Conservation (phyloP, 495 filamentous ascomycete species). For the Antarctomyces pellizariae region DNA sequence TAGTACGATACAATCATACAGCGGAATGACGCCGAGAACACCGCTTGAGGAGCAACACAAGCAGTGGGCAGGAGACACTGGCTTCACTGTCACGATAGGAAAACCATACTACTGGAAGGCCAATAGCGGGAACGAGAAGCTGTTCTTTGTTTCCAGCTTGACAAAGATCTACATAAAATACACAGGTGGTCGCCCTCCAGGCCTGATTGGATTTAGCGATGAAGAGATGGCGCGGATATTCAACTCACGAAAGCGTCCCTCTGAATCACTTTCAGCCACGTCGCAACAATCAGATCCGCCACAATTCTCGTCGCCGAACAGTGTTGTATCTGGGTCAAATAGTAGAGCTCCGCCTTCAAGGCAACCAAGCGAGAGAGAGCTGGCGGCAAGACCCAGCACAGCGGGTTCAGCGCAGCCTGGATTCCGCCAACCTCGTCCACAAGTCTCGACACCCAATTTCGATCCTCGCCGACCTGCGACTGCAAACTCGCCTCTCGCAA, state of each 20-base stretch:
- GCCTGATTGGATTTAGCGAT: slow-evolving; percentile 58
- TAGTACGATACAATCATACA: slow-evolving; percentile 53
- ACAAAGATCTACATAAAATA: slow-evolving; percentile 94
- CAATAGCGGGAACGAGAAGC: slow-evolving; percentile 76
- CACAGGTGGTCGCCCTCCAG: slow-evolving; percentile 63
- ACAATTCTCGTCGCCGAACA: no score
- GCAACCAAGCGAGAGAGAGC: slow-evolving; percentile 1
- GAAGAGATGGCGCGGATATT: slow-evolving; percentile 50
- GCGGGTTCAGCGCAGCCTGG: no score
- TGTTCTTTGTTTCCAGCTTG: slow-evolving; percentile 86
- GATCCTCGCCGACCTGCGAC: no score
- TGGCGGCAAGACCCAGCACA: slow-evolving; percentile 7
- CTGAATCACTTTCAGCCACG: no score
- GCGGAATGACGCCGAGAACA: slow-evolving; percentile 24
- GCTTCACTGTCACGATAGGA: slow-evolving; percentile 71
- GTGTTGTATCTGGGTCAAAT: no score
- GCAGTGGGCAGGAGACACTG: slow-evolving; percentile 53
- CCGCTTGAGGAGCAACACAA: slow-evolving; percentile 40
- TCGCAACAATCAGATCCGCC: no score
- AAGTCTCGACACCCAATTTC: no score
- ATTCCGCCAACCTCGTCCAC: no score
- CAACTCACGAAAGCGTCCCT: no score
- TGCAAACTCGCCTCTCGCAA: no score
- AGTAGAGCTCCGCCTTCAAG: no score
- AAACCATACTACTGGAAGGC: slow-evolving; percentile 98